Evolutionary conservation across 1,284 basidiomycete genomes (phyloP).

Genomic region (Heterobasidion occidentale): DNA sequence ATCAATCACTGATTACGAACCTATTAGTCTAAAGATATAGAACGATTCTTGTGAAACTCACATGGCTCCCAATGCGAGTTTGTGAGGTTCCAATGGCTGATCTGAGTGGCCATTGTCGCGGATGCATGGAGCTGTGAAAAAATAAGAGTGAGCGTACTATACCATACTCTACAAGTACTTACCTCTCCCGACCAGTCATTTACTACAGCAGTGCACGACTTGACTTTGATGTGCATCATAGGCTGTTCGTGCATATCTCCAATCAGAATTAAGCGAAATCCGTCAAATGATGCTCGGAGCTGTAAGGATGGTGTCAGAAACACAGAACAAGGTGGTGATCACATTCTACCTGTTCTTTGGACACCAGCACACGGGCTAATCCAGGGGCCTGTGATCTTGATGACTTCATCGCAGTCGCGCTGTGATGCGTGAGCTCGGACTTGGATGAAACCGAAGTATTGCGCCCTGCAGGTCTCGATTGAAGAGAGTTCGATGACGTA

Average conservation of each 20-base stretch:
- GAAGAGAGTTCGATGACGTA: neutral
- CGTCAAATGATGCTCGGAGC: constrained; percentile 81
- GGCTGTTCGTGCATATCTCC: constrained; percentile 96
- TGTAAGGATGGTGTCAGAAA: constrained; percentile 20
- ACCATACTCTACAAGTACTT: constrained; percentile 8
- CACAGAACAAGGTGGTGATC: neutral
- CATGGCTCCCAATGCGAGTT: constrained; percentile 99
- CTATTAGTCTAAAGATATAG: neutral
- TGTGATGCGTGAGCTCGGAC: neutral
- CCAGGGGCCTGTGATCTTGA: constrained; percentile 28
- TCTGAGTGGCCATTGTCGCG: constrained; percentile 72
- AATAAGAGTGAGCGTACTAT: neutral
- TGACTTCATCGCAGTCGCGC: neutral
- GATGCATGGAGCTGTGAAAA: constrained; percentile 66
- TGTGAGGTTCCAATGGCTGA: constrained; percentile 96
- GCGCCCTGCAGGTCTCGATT: neutral
- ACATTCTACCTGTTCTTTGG: constrained; percentile 71
- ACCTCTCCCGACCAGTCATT: constrained; percentile 96
- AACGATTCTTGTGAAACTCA: constrained; percentile 24
- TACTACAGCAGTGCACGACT: constrained; percentile 77
- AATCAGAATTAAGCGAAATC: constrained; percentile 90
- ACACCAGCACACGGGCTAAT: constrained; percentile 58
- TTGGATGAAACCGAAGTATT: neutral
- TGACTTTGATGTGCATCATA: constrained; percentile 83
- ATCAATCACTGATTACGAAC: constrained; percentile 66